A percentile compares a stretch with the other conserved stretches of the same genome.
Conservation (phyloP, 2,329 filamentous ascomycete genomes). For the Paecilomyces formosus region DNA sequence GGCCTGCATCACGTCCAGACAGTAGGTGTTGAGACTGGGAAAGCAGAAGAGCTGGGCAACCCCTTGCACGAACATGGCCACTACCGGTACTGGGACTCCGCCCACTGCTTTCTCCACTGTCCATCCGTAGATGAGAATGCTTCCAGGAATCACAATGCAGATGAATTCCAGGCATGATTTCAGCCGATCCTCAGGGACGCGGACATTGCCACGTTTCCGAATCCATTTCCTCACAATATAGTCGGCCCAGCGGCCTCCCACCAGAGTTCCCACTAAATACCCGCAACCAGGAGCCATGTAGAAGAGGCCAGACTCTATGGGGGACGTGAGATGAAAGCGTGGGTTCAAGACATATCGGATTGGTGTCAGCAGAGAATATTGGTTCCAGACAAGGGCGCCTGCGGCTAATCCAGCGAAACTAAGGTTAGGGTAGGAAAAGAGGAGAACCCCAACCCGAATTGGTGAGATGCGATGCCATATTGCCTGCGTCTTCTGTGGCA, state of each 20-base stretch:
- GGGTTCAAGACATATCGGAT: slow-evolving; percentile 70
- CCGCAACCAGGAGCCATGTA: slow-evolving; percentile 67
- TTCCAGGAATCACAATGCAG: slow-evolving; percentile 50
- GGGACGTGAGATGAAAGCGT: slow-evolving; percentile 59
- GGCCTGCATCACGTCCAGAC: slow-evolving; percentile 69
- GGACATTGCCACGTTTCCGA: slow-evolving; percentile 46
- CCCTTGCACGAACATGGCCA: slow-evolving; percentile 68
- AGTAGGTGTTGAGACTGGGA: slow-evolving; percentile 70
- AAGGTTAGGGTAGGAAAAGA: slow-evolving; percentile 64
- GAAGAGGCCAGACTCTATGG: slow-evolving; percentile 62
- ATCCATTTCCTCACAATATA: slow-evolving; percentile 59
- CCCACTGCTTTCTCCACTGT: slow-evolving; percentile 48
- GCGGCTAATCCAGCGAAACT: slow-evolving; percentile 55
- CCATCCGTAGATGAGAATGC: slow-evolving; percentile 65
- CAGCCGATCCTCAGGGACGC: slow-evolving; percentile 62
- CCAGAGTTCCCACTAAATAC: slow-evolving; percentile 61
- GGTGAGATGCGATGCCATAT: slow-evolving; percentile 62
- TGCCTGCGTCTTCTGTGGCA: slow-evolving; percentile 43
- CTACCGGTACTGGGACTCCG: slow-evolving; percentile 53
- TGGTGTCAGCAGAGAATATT: slow-evolving; percentile 61
- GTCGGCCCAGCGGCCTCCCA: slow-evolving; percentile 67
- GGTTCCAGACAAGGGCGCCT: slow-evolving; percentile 65
- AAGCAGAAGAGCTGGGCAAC: slow-evolving; percentile 70
- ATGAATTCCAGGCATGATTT: slow-evolving; percentile 52
- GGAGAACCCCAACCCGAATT: slow-evolving; percentile 49